Conservation (phyloP, 2,329 filamentous ascomycete genomes). For the Diaporthe capsici region DNA sequence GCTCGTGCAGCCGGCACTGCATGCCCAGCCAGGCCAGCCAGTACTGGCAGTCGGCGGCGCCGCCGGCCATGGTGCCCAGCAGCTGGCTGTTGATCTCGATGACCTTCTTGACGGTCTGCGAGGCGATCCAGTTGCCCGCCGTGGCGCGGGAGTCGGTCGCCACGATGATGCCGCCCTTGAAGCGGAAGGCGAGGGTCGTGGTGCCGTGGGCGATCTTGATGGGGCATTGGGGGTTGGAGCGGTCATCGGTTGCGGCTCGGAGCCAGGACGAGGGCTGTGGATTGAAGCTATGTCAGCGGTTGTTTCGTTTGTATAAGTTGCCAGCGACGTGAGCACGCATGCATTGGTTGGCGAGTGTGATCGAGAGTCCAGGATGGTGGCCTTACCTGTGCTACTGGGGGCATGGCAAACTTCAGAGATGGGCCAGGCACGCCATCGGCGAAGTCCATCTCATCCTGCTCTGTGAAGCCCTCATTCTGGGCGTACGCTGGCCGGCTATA, state of each 20-base stretch:
- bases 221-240: constrained; percentile 94
- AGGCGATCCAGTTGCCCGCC: constrained; percentile 98
- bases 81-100: constrained; percentile 97
- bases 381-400: constrained; percentile 89
- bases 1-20: constrained; percentile 99
- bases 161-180: constrained; percentile 98
- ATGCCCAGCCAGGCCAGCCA: constrained; percentile 99
- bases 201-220: constrained; percentile 99
- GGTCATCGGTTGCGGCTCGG: constrained; percentile 96
- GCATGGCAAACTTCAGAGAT: constrained; percentile 94
- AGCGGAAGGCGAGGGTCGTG: constrained; percentile 97
- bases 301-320: constrained; percentile 36
- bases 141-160: constrained; percentile 98
- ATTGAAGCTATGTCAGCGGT: not conserved
- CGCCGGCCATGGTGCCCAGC: constrained; percentile 97
- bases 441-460: constrained; percentile 82
- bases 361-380: not conserved
- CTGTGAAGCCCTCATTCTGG: constrained; percentile 78
- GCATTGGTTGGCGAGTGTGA: not conserved
- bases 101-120: constrained; percentile 99
- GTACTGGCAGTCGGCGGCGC: constrained; percentile 99
- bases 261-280: constrained; percentile 90
- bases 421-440: constrained; percentile 80
- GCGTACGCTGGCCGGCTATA: constrained; percentile 86
- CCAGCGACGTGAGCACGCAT: constrained; percentile 13